A percentile compares a stretch with the other conserved stretches of the same genome.
phyloP scores from a whole-genome alignment of 163 green algal species.

The Coccomyxa subellipsoidea region DNA sequence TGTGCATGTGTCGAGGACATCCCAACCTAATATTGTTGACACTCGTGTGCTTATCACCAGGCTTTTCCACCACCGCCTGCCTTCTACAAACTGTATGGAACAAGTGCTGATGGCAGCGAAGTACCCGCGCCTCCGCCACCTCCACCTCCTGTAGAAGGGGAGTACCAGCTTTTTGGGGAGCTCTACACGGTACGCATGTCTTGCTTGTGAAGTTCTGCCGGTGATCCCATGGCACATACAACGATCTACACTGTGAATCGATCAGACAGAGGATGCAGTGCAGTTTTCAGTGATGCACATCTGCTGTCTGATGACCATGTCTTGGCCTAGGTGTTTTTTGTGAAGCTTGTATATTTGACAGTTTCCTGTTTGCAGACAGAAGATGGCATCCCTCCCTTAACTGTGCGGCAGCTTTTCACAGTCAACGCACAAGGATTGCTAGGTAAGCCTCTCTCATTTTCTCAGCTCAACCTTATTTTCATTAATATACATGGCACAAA shows the following conservation, averaged over 20 bases:
- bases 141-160: conserved; percentile 34
- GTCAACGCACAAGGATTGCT: conserved; percentile 32
- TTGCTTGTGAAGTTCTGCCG: background rate
- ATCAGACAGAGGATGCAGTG: background rate
- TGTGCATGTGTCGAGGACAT: background rate
- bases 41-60: background rate
- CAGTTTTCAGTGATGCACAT: background rate
- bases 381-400: conserved; percentile 40
- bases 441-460: conserved; percentile 11
- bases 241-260: background rate
- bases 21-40: background rate
- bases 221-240: background rate
- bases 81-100: conserved; percentile 41
- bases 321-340: too few species aligned
- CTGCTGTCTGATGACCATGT: background rate
- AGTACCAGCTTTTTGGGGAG: conserved; percentile 49
- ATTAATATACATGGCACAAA: background rate
- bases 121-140: conserved; percentile 26
- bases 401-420: conserved; percentile 27
- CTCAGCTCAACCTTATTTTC: background rate
- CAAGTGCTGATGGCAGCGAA: conserved; percentile 24
- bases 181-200: conserved; percentile 36
- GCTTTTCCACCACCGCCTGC: conserved; percentile 47
- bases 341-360: too few species aligned
- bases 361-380: conserved; percentile 32